Evolutionary conservation across 139 green algal genomes (phyloP).

Genomic region (Chlorella sp.): DNA sequence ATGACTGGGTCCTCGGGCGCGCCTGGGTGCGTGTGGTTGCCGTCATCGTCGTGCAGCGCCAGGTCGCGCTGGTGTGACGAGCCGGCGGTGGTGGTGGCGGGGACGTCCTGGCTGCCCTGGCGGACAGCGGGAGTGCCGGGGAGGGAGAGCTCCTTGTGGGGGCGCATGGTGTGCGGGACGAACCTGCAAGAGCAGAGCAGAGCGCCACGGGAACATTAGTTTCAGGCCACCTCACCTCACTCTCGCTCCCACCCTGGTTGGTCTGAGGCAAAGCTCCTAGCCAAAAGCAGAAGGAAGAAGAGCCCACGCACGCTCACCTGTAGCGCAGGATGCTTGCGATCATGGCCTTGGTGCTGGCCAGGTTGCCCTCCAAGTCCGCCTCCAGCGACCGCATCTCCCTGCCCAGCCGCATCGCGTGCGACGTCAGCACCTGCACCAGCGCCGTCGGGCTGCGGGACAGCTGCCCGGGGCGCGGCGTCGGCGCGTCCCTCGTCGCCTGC

Average conservation of each 20-base stretch:
- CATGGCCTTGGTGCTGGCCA: background rate
- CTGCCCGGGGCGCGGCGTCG: too few species aligned
- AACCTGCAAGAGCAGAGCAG: background rate
- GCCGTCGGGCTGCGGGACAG: background rate
- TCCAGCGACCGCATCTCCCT: background rate
- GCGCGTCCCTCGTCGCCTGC: too few species aligned
- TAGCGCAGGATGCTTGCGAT: background rate
- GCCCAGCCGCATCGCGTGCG: background rate
- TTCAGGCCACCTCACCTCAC: background rate
- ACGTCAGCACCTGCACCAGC: constrained; percentile 1
- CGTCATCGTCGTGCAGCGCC: too few species aligned
- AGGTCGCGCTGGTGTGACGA: too few species aligned
- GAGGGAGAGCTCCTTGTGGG: background rate
- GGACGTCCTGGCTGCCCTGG: too few species aligned
- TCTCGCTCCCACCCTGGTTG: background rate
- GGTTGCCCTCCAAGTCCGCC: background rate
- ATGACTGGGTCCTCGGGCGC: background rate
- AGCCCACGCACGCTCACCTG: background rate
- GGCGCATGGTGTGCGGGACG: background rate
- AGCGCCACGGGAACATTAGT: background rate
- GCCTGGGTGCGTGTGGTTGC: background rate
- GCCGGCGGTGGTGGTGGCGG: too few species aligned
- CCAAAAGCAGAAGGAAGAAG: background rate
- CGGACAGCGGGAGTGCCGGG: background rate
- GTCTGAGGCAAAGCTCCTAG: background rate